phyloP scores from a whole-genome alignment of 2,329 filamentous ascomycete genomes.

The Penicillium hesseltinei region DNA sequence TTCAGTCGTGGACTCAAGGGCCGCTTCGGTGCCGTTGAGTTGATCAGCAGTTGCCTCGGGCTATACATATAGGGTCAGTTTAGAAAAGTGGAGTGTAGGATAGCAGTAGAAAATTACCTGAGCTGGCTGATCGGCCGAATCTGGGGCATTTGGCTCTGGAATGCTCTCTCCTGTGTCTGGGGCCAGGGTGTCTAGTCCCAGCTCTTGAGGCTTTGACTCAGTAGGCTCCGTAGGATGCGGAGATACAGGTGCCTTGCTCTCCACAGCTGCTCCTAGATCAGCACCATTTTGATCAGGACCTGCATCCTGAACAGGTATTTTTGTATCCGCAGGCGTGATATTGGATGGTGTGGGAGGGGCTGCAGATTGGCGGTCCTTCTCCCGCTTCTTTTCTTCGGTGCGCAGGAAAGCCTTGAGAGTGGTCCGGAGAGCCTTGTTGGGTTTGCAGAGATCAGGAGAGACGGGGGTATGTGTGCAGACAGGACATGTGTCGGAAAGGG shows the following conservation, averaged over 20 bases:
- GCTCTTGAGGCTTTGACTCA: conserved; percentile 13
- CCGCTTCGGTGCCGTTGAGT: conserved; percentile 8
- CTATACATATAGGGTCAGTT: conserved; percentile 9
- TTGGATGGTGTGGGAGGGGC: conserved; percentile 33
- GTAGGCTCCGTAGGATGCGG: conserved; percentile 7
- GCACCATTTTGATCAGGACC: conserved; percentile 18
- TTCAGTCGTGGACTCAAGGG: conserved; percentile 13
- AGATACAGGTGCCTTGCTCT: conserved; percentile 6
- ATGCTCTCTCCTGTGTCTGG: conserved; percentile 10
- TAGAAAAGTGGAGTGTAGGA: neutral
- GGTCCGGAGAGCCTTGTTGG: conserved; percentile 85
- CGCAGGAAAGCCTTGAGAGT: conserved; percentile 90
- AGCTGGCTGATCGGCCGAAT: conserved; percentile 1
- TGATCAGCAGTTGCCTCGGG: conserved; percentile 14
- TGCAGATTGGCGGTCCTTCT: conserved; percentile 53
- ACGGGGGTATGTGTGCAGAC: conserved; percentile 91
- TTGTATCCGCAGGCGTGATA: conserved; percentile 25
- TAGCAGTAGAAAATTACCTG: conserved; percentile 18
- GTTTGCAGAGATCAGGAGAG: conserved; percentile 79
- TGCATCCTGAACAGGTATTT: conserved; percentile 16
- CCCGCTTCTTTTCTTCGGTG: conserved; percentile 85
- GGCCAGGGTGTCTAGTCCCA: conserved; percentile 6
- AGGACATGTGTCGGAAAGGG: conserved; percentile 75
- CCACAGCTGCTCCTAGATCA: conserved; percentile 14
- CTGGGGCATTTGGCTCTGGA: conserved; percentile 6